Percentiles rank a stretch among this genome's conserved stretches.
Evolutionary conservation across 352 stramenopile species (phyloP).

Genomic region (Blastocystis hominis): DNA sequence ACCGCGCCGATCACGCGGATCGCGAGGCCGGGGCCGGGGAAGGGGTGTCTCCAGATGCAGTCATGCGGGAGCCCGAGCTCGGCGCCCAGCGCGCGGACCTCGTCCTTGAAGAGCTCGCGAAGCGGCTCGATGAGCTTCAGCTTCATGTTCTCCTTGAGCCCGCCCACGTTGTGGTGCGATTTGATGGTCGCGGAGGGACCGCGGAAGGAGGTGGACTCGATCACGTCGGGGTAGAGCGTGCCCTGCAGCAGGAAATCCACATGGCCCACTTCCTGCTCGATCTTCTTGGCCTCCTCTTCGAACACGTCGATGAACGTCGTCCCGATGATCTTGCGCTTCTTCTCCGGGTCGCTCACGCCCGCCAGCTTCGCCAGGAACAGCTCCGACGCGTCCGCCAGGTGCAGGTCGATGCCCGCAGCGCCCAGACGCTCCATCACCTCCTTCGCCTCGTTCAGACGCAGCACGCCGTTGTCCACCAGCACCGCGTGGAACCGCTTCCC

Average conservation of each 20-base stretch:
- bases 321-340: conserved; percentile 96
- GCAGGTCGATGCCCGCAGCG: conserved; percentile 87
- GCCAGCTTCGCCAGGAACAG: conserved; percentile 83
- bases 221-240: conserved; percentile 97
- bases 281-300: conserved; percentile 68
- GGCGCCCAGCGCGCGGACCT: conserved; percentile 86
- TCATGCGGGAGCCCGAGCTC: conserved; percentile 90
- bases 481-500: conserved; percentile 95
- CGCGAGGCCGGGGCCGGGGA: conserved; percentile 91
- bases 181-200: conserved; percentile 94
- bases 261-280: conserved; percentile 67
- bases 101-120: conserved; percentile 90
- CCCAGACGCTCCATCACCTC: conserved; percentile 73
- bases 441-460: conserved; percentile 85
- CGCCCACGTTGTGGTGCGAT: conserved; percentile 98
- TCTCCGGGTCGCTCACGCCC: conserved; percentile 88
- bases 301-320: conserved; percentile 88
- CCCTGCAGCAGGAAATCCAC: conserved; percentile 90
- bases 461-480: conserved; percentile 95
- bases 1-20: conserved; percentile 96
- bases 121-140: conserved; percentile 97
- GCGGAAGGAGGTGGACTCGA: conserved; percentile 97
- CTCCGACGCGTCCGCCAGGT: conserved; percentile 87
- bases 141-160: conserved; percentile 90
- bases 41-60: conserved; percentile 94